Evolutionary conservation across 331 rosid genomes (phyloP).

Genomic region (Stylosanthes scabra): DNA sequence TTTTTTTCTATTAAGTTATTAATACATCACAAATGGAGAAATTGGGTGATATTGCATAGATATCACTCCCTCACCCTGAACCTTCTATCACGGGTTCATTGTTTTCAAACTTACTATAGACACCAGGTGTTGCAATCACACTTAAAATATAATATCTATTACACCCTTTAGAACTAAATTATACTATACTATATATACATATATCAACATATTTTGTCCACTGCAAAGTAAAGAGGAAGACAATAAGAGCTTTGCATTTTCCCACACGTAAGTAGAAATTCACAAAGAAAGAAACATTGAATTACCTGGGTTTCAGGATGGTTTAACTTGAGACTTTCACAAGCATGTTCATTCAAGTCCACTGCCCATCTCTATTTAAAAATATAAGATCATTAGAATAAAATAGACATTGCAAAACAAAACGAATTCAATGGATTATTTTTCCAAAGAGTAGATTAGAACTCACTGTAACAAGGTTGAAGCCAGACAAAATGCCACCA

Average conservation of each 20-base stretch:
- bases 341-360: slow-evolving; percentile 68
- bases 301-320: slow-evolving; percentile 84
- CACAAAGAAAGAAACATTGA: not conserved
- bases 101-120: no score
- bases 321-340: slow-evolving; percentile 73
- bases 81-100: no score
- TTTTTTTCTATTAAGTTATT: no score
- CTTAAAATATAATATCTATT: not conserved
- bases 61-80: no score
- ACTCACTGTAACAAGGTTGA: slow-evolving; percentile 77
- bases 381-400: slow-evolving; percentile 6
- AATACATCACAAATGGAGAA: no score
- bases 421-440: not conserved
- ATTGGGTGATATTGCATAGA: no score
- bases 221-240: no score
- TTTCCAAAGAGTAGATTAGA: not conserved
- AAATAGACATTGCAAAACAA: no score
- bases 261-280: not conserved
- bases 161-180: not conserved
- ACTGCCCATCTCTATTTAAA: slow-evolving; percentile 82
- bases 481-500: slow-evolving; percentile 66
- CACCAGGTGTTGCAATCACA: no score
- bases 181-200: no score
- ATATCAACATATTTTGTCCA: no score
- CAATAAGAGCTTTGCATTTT: no score